phyloP scores from a whole-genome alignment of 2,329 filamentous ascomycete genomes.

The Cryphonectria carpinicola region DNA sequence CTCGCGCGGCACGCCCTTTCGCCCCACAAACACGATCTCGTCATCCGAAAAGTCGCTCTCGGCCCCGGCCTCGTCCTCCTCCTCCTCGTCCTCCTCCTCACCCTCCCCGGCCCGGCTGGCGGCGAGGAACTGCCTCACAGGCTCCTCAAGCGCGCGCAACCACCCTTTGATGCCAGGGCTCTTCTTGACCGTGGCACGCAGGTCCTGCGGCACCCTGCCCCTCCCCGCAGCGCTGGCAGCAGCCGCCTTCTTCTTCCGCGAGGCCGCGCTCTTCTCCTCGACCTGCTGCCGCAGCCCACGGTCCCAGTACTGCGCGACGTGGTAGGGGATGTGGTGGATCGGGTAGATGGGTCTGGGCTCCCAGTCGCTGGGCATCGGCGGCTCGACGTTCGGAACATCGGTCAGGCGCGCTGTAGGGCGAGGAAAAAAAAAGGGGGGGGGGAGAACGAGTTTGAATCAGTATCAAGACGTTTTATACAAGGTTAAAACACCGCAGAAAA shows the following conservation, averaged over 20 bases:
- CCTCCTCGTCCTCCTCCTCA: constrained; percentile 39
- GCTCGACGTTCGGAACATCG: constrained; percentile 82
- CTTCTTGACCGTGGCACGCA: constrained; percentile 81
- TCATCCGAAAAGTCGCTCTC: constrained; percentile 59
- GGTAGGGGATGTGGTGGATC: constrained; percentile 81
- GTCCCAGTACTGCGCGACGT: constrained; percentile 86
- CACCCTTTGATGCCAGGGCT: constrained; percentile 76
- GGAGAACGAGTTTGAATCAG: neutral
- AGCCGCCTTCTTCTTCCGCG: constrained; percentile 47
- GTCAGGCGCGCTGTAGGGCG: constrained; percentile 72
- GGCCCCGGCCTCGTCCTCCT: constrained; percentile 32
- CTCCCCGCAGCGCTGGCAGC: constrained; percentile 51
- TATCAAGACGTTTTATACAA: neutral
- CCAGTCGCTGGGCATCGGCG: constrained; percentile 83
- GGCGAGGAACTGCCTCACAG: constrained; percentile 76
- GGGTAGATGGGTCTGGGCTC: constrained; percentile 80
- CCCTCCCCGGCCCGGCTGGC: constrained; percentile 55
- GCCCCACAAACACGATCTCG: constrained; percentile 88
- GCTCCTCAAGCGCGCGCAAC: constrained; percentile 82
- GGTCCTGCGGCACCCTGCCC: constrained; percentile 74
- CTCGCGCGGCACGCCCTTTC: constrained; percentile 49
- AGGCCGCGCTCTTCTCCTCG: constrained; percentile 48
- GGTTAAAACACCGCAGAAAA: neutral
- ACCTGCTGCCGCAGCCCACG: constrained; percentile 53
- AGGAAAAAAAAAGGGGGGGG: neutral